Base-by-base conservation (phyloP, 768 basidiomycete species). In the Mycena galericulata region DNA sequence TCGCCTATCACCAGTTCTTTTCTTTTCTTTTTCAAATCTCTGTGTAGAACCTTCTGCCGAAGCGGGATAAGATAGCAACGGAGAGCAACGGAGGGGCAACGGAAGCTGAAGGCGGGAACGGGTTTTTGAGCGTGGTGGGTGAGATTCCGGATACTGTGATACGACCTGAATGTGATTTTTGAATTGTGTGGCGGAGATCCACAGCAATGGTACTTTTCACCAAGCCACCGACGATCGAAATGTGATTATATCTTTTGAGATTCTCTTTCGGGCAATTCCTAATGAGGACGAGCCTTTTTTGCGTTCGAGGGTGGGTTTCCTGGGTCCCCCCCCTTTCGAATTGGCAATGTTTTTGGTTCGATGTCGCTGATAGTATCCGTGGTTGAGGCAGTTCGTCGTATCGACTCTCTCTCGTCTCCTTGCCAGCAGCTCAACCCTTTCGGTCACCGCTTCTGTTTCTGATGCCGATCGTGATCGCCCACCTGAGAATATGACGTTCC, bases 371-470 rank as follows among this genome's bases (percentile, higher is more conserved):
- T 47, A 4, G 27, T 27, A 62, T 62, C 40, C 45, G 27, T 27
- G 15, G 18, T 34, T 29, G 9, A 18, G 34, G 50, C 5, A 7
- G 15, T 51, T 22, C 27, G 27, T 51, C 26, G 50, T 32, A 2
- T 27, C 18, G 34, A 51, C 27, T 47, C 11, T 17, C 5, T 27
- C 22, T 43, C 2, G 65, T 60, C 34, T 47, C 58, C 65, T 61
- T 61, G 65, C 41, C 43, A 46, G 30, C 65, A 34, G 6, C 58
- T 43, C 41, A 64, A 40, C 56, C 61, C 58, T 53, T 67, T 67
- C 26, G 51, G 50, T 60, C 57, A 34, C 27, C 41, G 61, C 61
- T 67, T 69, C 57, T 56, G 49, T 36, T 50, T 69, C n/a, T n/a
- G n/a, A n/a, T n/a, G n/a, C n/a, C n/a, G n/a, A n/a, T n/a, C n/a